These are phyloP conservation scores for Neurospora sp. DNA, from an alignment of 2,329 filamentous ascomycete genomes.

Conservation along the genomic window DNA sequence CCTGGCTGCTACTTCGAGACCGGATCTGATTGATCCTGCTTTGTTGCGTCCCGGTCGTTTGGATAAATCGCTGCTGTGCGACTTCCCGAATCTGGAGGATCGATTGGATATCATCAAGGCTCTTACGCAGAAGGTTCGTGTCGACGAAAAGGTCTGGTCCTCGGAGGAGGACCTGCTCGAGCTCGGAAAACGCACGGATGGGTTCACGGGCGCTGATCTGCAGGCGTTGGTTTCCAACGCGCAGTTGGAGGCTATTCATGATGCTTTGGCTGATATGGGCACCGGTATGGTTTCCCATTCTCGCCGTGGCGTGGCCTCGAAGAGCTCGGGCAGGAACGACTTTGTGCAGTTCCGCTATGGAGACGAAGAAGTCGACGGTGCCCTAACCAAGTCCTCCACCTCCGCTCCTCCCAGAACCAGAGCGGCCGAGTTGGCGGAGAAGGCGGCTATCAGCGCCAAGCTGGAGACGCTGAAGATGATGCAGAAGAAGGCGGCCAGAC, in stretches of 20 bases:
- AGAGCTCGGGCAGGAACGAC: slow-evolving; percentile 30
- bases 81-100: slow-evolving; percentile 72
- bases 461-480: slow-evolving; percentile 68
- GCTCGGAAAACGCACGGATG: slow-evolving; percentile 70
- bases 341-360: slow-evolving; percentile 84
- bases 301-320: slow-evolving; percentile 24
- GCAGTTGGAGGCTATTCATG: slow-evolving; percentile 93
- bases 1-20: slow-evolving; percentile 82
- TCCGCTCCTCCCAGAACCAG: slow-evolving; percentile 35
- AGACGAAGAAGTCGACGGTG: slow-evolving; percentile 35
- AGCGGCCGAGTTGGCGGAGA: slow-evolving; percentile 56
- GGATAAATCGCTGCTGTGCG: slow-evolving; percentile 88
- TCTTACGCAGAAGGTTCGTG: slow-evolving; percentile 69
- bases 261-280: slow-evolving; percentile 46
- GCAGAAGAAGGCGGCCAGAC: slow-evolving; percentile 48
- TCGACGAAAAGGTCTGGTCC: slow-evolving; percentile 55
- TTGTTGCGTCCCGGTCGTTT: slow-evolving; percentile 82
- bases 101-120: slow-evolving; percentile 80
- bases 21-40: slow-evolving; percentile 91
- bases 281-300: neutral
- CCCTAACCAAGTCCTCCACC: slow-evolving; percentile 22
- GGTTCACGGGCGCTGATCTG: slow-evolving; percentile 88
- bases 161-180: slow-evolving; percentile 51
- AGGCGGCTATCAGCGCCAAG: slow-evolving; percentile 70
- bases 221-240: slow-evolving; percentile 95